These are phyloP conservation scores for Glarea lozoyensis DNA, from an alignment of 495 filamentous ascomycete genomes.

Conservation along the genomic window DNA sequence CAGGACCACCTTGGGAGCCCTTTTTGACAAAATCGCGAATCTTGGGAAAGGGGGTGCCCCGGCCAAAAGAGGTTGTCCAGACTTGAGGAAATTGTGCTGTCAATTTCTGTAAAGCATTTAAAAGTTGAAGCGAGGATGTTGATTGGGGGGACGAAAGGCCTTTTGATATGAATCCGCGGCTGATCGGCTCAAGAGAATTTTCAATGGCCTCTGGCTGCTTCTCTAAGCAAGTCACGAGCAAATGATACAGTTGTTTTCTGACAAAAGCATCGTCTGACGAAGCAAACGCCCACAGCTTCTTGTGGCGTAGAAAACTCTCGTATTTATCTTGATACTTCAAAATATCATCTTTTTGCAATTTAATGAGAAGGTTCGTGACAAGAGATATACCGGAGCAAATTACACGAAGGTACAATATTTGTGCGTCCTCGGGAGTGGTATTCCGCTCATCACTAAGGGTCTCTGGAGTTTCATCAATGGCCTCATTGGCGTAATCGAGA, in stretches of 20 bases:
- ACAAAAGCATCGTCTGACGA: constrained; percentile 59
- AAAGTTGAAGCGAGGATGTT: constrained; percentile 62
- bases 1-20: constrained; percentile 66
- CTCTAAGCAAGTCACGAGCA: constrained; percentile 52
- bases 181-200: constrained; percentile 48
- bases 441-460: constrained; percentile 85
- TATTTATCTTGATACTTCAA: constrained; percentile 37
- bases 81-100: constrained; percentile 55
- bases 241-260: constrained; percentile 56
- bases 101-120: constrained; percentile 51
- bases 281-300: constrained; percentile 69
- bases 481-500: constrained; percentile 70
- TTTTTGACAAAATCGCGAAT: constrained; percentile 68
- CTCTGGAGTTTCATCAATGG: constrained; percentile 65
- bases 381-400: constrained; percentile 55
- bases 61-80: constrained; percentile 65
- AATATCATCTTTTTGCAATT: constrained; percentile 38
- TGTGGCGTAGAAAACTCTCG: constrained; percentile 50
- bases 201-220: constrained; percentile 42
- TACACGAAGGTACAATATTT: constrained; percentile 76
- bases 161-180: constrained; percentile 57
- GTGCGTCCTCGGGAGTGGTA: constrained; percentile 72
- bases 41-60: constrained; percentile 42
- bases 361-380: constrained; percentile 41
- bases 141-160: constrained; percentile 58